phyloP scores from a whole-genome alignment of 805 yeast genomes.

The Teunomyces barrocoloradensis region DNA sequence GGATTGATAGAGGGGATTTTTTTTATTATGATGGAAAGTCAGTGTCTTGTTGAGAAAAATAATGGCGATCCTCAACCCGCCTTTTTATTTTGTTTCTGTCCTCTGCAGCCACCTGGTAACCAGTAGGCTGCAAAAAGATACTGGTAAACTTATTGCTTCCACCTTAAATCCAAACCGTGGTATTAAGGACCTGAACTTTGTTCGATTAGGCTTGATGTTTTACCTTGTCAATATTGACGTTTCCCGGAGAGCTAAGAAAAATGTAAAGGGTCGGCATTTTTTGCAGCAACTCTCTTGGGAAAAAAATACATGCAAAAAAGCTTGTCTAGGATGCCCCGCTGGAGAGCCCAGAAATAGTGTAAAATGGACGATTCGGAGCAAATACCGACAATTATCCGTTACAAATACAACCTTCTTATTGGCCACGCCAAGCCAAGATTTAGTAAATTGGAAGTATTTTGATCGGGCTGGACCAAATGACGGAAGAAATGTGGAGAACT shows the following conservation, averaged over 20 bases:
- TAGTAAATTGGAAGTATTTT: neutral
- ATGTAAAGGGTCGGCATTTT: neutral
- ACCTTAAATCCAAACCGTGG: no score
- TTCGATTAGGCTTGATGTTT: neutral
- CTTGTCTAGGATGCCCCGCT: neutral
- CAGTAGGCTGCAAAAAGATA: no score
- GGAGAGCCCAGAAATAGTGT: neutral
- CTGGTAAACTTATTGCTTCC: no score
- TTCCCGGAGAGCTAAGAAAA: constrained; percentile 3
- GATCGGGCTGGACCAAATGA: neutral
- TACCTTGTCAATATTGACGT: neutral
- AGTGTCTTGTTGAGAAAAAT: no score
- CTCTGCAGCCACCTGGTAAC: no score
- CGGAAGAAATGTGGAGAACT: neutral
- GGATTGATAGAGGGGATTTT: neutral
- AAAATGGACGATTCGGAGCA: neutral
- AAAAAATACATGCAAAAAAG: neutral
- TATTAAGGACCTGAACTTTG: no score
- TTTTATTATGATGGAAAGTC: no score
- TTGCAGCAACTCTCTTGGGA: neutral
- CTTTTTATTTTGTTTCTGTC: no score
- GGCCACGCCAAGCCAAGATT: neutral
- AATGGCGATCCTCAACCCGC: no score
- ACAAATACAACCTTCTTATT: neutral
- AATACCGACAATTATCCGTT: neutral